Conservation (phyloP, 2,329 filamentous ascomycete genomes). For the Arthroderma sp. region DNA sequence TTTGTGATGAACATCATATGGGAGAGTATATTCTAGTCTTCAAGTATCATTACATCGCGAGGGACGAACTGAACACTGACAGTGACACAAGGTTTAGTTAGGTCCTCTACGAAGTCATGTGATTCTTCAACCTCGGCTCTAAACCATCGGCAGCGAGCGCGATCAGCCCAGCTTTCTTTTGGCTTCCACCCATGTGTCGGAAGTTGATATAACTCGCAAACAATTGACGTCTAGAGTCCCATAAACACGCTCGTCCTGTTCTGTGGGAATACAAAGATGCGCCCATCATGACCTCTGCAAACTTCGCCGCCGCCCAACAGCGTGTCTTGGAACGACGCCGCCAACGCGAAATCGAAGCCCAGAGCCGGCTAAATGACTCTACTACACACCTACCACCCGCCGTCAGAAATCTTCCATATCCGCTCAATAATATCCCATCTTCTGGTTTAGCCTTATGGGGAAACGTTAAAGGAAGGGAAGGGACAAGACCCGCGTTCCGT, state of each 20-base stretch:
- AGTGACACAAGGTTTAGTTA: too few species aligned
- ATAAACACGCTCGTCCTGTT: too few species aligned
- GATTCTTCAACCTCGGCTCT: neutral
- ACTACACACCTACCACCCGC: slow-evolving; percentile 40
- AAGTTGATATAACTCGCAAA: too few species aligned
- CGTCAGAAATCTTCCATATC: slow-evolving; percentile 46
- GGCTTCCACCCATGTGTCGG: too few species aligned
- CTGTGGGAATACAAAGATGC: slow-evolving; percentile 16
- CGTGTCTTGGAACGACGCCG: slow-evolving; percentile 70
- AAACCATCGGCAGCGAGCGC: too few species aligned
- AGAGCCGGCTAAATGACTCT: slow-evolving; percentile 36
- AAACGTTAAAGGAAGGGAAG: slow-evolving; percentile 56
- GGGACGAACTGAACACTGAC: too few species aligned
- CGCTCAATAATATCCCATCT: slow-evolving; percentile 43
- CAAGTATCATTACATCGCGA: too few species aligned
- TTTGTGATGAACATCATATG: too few species aligned
- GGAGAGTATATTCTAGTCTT: too few species aligned
- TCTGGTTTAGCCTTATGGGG: slow-evolving; percentile 49
- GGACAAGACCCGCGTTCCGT: slow-evolving; percentile 72
- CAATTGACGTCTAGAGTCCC: too few species aligned
- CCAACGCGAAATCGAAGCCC: slow-evolving; percentile 55
- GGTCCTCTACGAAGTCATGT: neutral
- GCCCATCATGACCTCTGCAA: slow-evolving; percentile 42
- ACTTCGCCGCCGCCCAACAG: slow-evolving; percentile 80
- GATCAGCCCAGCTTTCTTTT: too few species aligned